Percentiles rank a stretch among this genome's conserved stretches.
These are phyloP conservation scores for Dactylella cylindrospora DNA, from an alignment of 2,329 filamentous ascomycete species.

Conservation along the genomic window DNA sequence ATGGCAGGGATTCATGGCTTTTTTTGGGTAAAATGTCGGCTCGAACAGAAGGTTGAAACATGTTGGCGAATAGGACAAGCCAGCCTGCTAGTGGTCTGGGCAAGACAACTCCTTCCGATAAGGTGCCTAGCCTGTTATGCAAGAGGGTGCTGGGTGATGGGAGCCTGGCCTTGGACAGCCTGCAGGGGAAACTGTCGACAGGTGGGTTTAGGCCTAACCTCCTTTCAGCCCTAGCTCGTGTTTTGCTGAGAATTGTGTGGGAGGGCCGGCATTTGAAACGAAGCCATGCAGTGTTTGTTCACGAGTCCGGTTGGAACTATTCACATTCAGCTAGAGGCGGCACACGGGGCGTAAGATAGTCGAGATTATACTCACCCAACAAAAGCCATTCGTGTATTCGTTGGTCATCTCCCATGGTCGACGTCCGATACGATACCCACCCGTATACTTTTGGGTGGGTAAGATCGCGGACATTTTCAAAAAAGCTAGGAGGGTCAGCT, in stretches of 20 bases:
- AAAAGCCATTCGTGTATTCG: too few species aligned
- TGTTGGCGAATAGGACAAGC: constrained; percentile 35
- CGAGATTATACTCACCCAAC: too few species aligned
- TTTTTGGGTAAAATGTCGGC: constrained; percentile 21
- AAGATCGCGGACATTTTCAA: too few species aligned
- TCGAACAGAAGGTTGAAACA: constrained; percentile 43
- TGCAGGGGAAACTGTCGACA: constrained; percentile 24
- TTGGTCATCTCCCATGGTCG: too few species aligned
- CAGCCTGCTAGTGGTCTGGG: constrained; percentile 35
- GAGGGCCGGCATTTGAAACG: constrained; percentile 20
- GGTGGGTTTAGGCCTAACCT: constrained; percentile 4
- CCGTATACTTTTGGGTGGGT: too few species aligned
- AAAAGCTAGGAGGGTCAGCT: too few species aligned
- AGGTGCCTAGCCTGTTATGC: constrained; percentile 40
- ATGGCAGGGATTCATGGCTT: constrained; percentile 22
- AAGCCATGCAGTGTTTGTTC: constrained; percentile 25
- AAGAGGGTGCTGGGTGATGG: constrained; percentile 14
- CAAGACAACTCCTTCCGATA: constrained; percentile 34
- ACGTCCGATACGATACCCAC: too few species aligned
- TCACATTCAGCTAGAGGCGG: neutral
- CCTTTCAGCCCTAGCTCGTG: too few species aligned
- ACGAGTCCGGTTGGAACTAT: constrained; percentile 1
- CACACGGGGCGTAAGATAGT: too few species aligned
- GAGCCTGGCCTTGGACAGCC: constrained; percentile 33
- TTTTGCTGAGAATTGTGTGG: constrained; percentile 1